Conservation (phyloP, 2,329 filamentous ascomycete genomes). For the Didymosphaeria variabile region DNA sequence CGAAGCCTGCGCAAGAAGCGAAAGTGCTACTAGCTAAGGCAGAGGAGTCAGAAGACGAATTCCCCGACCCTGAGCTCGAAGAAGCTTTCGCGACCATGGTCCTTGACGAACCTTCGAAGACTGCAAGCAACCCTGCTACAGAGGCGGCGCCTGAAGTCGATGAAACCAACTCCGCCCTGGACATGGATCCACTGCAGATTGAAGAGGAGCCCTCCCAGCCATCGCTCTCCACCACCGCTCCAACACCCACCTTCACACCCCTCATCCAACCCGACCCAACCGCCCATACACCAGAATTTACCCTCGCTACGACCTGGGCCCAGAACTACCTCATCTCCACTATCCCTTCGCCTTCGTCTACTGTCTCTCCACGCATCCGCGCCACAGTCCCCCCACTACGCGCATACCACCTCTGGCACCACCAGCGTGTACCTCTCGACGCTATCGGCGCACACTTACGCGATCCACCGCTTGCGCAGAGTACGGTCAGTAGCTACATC, state of each 20-base stretch:
- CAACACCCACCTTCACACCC: constrained; percentile 1
- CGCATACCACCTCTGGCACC: constrained; percentile 46
- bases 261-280: constrained; percentile 13
- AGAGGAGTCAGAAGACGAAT: constrained; percentile 26
- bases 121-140: background rate
- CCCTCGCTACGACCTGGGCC: constrained; percentile 41
- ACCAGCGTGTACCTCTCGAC: constrained; percentile 35
- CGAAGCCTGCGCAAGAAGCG: background rate
- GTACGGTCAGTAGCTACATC: constrained; percentile 42
- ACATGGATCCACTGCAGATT: background rate
- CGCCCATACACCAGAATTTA: constrained; percentile 30
- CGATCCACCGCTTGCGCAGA: constrained; percentile 40
- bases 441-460: constrained; percentile 35
- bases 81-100: constrained; percentile 29
- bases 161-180: background rate
- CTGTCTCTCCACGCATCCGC: constrained; percentile 35
- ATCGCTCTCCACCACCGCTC: background rate
- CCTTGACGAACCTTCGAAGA: constrained; percentile 16
- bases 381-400: constrained; percentile 44
- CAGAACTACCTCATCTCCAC: constrained; percentile 37
- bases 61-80: constrained; percentile 39
- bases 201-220: background rate
- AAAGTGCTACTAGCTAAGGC: background rate
- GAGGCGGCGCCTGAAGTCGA: background rate
- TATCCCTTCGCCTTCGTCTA: constrained; percentile 32